Evolutionary conservation across 768 basidiomycete species (phyloP), one percentile per base, ranked within the genome.

Genomic region (Auriscalpium vulgare): DNA sequence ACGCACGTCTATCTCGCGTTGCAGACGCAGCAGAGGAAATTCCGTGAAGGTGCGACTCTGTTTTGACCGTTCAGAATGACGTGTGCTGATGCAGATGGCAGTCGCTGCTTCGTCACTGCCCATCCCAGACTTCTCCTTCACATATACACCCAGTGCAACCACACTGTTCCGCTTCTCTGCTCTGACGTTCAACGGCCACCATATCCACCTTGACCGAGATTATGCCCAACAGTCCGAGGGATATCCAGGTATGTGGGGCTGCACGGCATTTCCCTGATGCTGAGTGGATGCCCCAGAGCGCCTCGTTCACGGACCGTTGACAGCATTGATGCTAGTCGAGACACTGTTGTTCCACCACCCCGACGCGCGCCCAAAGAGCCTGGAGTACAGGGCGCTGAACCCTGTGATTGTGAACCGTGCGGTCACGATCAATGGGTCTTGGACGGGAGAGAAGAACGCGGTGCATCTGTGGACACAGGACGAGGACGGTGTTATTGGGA

Each of bases 131-230:
- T 84, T 88, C 66, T 77, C 80, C 4, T 84, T 89, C 67, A 74
- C 71, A 35, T 90, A 83, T 65, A 80, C 71, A 13, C 90, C 90
- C 3, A 82, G 78, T 23, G 69, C 82, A 37, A 82, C 84, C 9
- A 89, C 86, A 0, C 72, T 93, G 19, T 94, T 94, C 73, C 83
- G 89, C 21, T 94, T 87, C 71, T 92, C 89, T 5, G 88, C 91
- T 17, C 74, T 94, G 21, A 92, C 85, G 61, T 91, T 90, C 73
- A 93, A 94, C 62, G 87, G 81, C 11, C 91, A 94, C 61, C 78
- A 83, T 61, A 88, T 94, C 60, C 91, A 94, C 69, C 78, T 92
- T 29, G 88, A 92, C 70, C 81, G 82, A 56, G 80, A 84, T 21
- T 90, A 84, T 65, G 81, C 87, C 7, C 81, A 78, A 46, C 69